Evolutionary conservation across 345 rosid genomes (phyloP), one percentile per base, ranked within the genome.

Genomic region (Brassica carinata): DNA sequence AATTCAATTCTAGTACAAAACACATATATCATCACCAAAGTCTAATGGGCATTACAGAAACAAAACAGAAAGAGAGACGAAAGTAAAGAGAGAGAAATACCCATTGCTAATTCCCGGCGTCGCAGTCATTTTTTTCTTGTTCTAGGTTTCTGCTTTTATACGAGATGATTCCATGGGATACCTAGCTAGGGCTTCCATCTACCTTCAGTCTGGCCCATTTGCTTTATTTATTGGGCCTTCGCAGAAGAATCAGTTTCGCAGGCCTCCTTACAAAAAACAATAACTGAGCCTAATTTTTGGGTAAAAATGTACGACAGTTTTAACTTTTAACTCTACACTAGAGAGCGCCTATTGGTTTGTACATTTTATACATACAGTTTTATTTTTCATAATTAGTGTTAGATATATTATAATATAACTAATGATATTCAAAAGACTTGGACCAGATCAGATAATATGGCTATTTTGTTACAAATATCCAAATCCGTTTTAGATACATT

Each of bases 81-180:
- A 7, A 31, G 40, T 8, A 55, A 3, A 2, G 51, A 1, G 64
- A 76, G 10, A 11, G 5, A 10, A 72, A 4, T 70, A 81, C 83
- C 83, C 83, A 81, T 81, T 75, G 72, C 72, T 63, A 72, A 45
- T 26, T 79, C 64, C 79, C 76, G 76, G 79, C 83, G 83, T 75
- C 72, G 76, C 76, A 64, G 76, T 75, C 63, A 70, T 53, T 75
- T 75, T 0, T n/a, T 67, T 15, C 72, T 55, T 14, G 38, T 3
- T 38, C 14, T 53, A 81, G 53, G 72, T 70, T 75, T 70, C 7
- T 4, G 15, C 18, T 18, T 53, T 38, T 81, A 81, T 34, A 70
- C 76, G 6, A 75, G 45, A 26, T 36, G 36, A 15, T 2, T 6
- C 43, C 43, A 23, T 11, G 43, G 4, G 38, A 5, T 0, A 17